Conservation (phyloP, 495 filamentous ascomycete genomes). For the Elaphomyces granulatus region DNA sequence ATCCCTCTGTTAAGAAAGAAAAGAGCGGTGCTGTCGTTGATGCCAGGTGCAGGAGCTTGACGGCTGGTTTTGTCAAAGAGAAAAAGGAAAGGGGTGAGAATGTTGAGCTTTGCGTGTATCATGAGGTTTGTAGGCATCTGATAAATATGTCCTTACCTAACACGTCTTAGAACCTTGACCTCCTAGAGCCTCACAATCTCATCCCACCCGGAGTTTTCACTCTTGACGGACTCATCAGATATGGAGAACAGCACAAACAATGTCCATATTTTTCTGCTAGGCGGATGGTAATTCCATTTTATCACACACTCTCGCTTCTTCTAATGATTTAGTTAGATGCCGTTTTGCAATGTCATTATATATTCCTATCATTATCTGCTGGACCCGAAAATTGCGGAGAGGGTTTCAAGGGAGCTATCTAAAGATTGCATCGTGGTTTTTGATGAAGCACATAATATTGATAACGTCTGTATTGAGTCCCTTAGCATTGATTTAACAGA, state of each 20-base stretch:
- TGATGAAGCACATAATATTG: slow-evolving; percentile 98
- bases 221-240: slow-evolving; percentile 70
- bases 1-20: slow-evolving; percentile 87
- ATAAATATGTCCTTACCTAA: slow-evolving; percentile 8
- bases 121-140: slow-evolving; percentile 47
- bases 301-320: not conserved
- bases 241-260: slow-evolving; percentile 90
- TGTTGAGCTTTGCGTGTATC: slow-evolving; percentile 87
- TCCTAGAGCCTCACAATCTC: slow-evolving; percentile 85
- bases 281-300: slow-evolving; percentile 59
- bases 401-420: slow-evolving; percentile 89
- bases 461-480: slow-evolving; percentile 98
- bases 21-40: slow-evolving; percentile 92
- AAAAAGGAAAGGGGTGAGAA: slow-evolving; percentile 92
- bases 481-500: slow-evolving; percentile 93
- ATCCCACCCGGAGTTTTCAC: slow-evolving; percentile 93
- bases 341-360: slow-evolving; percentile 97
- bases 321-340: slow-evolving; percentile 46
- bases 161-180: slow-evolving; percentile 62
- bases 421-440: slow-evolving; percentile 99
- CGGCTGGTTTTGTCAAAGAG: slow-evolving; percentile 91
- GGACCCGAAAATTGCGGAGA: slow-evolving; percentile 94
- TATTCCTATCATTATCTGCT: slow-evolving; percentile 98
- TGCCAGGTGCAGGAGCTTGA: slow-evolving; percentile 86
- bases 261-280: slow-evolving; percentile 95